A percentile compares a stretch with the other conserved stretches of the same genome.
These are phyloP conservation scores for Neocatenulostroma microsporum DNA, from an alignment of 2,329 filamentous ascomycete genomes.

Conservation along the genomic window DNA sequence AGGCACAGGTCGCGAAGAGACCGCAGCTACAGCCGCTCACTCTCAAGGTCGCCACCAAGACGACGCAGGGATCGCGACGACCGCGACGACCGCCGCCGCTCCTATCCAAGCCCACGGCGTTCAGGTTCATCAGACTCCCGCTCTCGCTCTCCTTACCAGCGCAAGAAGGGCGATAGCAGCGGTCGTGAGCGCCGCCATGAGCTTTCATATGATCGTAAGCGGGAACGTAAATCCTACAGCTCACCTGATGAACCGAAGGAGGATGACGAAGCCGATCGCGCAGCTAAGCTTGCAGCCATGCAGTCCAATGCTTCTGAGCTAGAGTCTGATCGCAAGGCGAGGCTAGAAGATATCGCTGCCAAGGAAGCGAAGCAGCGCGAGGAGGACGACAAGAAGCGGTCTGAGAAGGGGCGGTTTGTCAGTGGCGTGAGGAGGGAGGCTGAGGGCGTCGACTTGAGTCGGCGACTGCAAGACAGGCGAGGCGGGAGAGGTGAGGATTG, in stretches of 20 bases:
- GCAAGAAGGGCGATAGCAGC: constrained; percentile 12
- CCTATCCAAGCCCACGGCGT: constrained; percentile 28
- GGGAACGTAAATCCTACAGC: constrained; percentile 16
- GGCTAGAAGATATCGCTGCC: constrained; percentile 59
- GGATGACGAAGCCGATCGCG: constrained; percentile 29
- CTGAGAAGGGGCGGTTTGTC: constrained; percentile 33
- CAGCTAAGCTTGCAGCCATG: constrained; percentile 34
- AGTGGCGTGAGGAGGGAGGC: constrained; percentile 26
- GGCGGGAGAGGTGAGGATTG: constrained; percentile 17
- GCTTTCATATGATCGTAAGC: constrained; percentile 14
- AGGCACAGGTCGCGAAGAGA: constrained; percentile 19
- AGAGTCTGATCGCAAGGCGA: constrained; percentile 60
- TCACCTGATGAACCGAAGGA: constrained; percentile 23
- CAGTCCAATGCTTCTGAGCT: constrained; percentile 48
- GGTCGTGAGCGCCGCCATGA: constrained; percentile 13
- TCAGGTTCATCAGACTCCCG: constrained; percentile 30
- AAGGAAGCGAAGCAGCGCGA: constrained; percentile 58
- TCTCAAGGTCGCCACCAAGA: constrained; percentile 31
- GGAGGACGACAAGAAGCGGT: constrained; percentile 51
- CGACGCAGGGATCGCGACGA: constrained; percentile 28
- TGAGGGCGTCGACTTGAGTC: constrained; percentile 23
- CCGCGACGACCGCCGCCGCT: constrained; percentile 23
- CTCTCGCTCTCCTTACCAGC: constrained; percentile 26
- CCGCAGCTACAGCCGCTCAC: constrained; percentile 19
- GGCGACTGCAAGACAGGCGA: constrained; percentile 19